These are phyloP conservation scores for Oryza australiensis DNA, from an alignment of 176 grass and related monocot species.

Conservation along the genomic window DNA sequence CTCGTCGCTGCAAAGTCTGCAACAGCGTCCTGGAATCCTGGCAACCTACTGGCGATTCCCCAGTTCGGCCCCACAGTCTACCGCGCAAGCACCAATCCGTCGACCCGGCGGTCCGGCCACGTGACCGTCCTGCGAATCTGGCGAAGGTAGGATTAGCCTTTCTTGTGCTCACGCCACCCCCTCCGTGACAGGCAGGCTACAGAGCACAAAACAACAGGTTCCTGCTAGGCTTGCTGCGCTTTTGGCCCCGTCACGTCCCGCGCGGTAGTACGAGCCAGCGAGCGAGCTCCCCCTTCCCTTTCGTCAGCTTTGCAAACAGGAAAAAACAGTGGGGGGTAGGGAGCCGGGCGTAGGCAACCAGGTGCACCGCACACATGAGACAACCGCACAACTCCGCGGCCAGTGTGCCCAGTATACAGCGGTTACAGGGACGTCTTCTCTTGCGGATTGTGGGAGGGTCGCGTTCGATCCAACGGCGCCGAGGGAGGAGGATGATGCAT, in stretches of 20 bases:
- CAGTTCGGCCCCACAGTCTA: neutral
- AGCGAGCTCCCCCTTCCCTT: neutral
- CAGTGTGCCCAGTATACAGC: neutral
- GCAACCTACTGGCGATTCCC: neutral
- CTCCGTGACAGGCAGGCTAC: neutral
- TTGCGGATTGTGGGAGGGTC: neutral
- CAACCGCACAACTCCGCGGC: neutral
- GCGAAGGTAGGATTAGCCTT: neutral
- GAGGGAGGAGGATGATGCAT: neutral
- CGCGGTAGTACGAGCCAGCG: neutral
- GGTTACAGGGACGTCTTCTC: neutral
- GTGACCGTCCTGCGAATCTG: slow-evolving; percentile 27
- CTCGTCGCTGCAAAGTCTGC: neutral
- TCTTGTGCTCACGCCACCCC: slow-evolving; percentile 20
- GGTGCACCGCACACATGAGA: neutral
- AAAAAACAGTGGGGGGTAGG: neutral
- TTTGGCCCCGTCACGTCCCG: neutral
- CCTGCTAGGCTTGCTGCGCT: neutral
- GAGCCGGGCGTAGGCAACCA: neutral
- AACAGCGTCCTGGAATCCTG: neutral
- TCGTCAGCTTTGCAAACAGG: neutral
- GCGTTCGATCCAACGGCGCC: slow-evolving; percentile 15
- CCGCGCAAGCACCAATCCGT: slow-evolving; percentile 16
- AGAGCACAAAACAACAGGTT: neutral
- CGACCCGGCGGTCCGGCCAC: neutral